Base-by-base conservation (phyloP, 78 protist species). In the Polysphondylium violaceum region DNA sequence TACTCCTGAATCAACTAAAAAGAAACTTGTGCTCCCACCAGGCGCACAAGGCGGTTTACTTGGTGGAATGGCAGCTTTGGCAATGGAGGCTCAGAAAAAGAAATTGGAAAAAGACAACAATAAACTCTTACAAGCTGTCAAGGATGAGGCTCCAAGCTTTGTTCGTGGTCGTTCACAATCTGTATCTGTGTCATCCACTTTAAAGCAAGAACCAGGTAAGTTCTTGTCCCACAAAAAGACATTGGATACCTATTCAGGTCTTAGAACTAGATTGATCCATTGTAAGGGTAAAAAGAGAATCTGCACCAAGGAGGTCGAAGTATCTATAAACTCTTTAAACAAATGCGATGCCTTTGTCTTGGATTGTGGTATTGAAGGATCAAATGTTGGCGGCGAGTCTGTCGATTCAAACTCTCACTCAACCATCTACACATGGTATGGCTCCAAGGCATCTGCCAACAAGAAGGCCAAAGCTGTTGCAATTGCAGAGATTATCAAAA, bases 261-360 rank as follows among this genome's bases (percentile, higher is more conserved):
- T 67, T 29, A 41, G 89, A 38, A 16, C 56, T 17, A 50, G 89
- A 47, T 58, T 81, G 14, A 68, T 81, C 19, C 89, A 81, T 23
- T 81, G 89, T 33, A 81, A 81, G 51, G 89, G 89, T 19, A 81
- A 81, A 29, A 81, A 81, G 61, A 64, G 89, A 67, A 81, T 81
- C 25, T 44, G 64, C 17, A 81, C 77, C 2, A 64, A 64, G 29
- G 89, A 81, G 9, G 89, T 81, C 33, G 89, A 81, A 41, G 60
- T 81, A 16, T 31, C 78, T 16, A 36, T 72, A 2, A 9, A 17
- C 4, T 81, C 89, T 33, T 47, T 81, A 19, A 81, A 81, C 23
- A 81, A 68, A 53, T 25, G 27, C 33, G 89, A 81, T 56, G 38
- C 89, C 12, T 81, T 81, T 58, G 89, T 81, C 16, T 41, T 81